Percentiles rank a stretch among this genome's conserved stretches.
Conservation (phyloP, 2,329 filamentous ascomycete genomes). For the Parafenestella ontariensis region DNA sequence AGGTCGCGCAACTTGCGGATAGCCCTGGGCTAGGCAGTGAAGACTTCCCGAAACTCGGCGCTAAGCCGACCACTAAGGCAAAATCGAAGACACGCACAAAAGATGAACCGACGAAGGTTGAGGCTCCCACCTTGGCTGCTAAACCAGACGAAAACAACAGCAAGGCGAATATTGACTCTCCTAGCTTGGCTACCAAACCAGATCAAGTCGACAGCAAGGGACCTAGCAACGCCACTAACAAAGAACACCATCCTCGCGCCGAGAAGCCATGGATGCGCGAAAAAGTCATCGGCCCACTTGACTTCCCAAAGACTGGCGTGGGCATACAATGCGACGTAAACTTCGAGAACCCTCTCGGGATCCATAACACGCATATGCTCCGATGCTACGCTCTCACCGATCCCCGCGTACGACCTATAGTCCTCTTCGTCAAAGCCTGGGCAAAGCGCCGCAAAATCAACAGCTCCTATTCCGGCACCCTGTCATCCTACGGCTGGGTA, state of each 20-base stretch:
- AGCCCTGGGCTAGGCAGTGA: constrained; percentile 3
- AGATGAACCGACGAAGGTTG: constrained; percentile 1
- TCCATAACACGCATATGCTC: constrained; percentile 84
- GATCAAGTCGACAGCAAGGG: background rate
- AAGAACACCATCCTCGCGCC: constrained; percentile 29
- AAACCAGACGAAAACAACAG: constrained; percentile 3
- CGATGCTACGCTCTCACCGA: constrained; percentile 85
- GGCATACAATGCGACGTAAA: constrained; percentile 95
- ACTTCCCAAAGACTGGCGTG: constrained; percentile 77
- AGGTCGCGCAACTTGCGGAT: constrained; percentile 11
- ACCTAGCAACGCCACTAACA: background rate
- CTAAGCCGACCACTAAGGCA: constrained; percentile 2
- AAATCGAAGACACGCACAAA: constrained; percentile 6
- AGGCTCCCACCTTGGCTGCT: constrained; percentile 24
- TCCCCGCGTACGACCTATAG: constrained; percentile 75
- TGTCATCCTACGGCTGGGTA: constrained; percentile 90
- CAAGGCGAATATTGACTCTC: constrained; percentile 8
- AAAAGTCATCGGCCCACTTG: constrained; percentile 62
- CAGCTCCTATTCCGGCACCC: constrained; percentile 81
- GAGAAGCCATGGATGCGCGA: constrained; percentile 54
- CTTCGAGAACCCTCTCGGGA: constrained; percentile 81
- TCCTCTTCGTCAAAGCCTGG: constrained; percentile 91
- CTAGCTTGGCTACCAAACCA: constrained; percentile 20
- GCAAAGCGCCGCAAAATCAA: constrained; percentile 86
- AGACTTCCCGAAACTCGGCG: constrained; percentile 10